Percentiles rank a stretch among this genome's conserved stretches.
phyloP scores from a whole-genome alignment of 306 rosid species.

The Quercus variabilis region DNA sequence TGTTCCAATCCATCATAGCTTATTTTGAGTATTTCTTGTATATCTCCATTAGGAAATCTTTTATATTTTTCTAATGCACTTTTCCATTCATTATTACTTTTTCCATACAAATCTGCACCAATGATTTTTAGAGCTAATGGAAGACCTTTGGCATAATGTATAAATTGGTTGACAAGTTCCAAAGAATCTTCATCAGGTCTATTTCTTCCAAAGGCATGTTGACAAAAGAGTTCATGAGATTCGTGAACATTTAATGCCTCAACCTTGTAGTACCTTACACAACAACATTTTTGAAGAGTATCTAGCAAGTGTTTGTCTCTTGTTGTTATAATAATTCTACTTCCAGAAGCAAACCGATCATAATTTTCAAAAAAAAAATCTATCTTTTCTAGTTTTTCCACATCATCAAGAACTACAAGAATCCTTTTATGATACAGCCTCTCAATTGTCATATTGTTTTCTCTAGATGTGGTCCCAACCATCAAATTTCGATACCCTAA shows the following conservation, averaged over 20 bases:
- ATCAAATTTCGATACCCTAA: no score
- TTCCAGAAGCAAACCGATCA: background rate
- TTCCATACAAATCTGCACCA: slow-evolving; percentile 11
- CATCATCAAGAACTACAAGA: background rate
- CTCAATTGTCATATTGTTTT: background rate
- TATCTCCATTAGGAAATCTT: background rate
- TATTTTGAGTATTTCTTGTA: slow-evolving; percentile 9
- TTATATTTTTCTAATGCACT: slow-evolving; percentile 7
- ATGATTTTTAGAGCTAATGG: slow-evolving; percentile 29
- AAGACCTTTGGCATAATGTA: slow-evolving; percentile 31
- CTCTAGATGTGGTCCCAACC: background rate
- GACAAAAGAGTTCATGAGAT: slow-evolving; percentile 20
- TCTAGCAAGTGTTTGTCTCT: no score
- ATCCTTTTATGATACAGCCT: background rate
- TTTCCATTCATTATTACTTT: slow-evolving; percentile 18
- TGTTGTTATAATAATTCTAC: background rate
- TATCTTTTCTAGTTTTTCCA: background rate
- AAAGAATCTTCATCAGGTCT: slow-evolving; percentile 6
- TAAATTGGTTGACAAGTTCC: slow-evolving; percentile 12
- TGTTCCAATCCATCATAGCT: slow-evolving; percentile 29
- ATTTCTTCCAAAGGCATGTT: slow-evolving; percentile 16
- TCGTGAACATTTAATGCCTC: no score
- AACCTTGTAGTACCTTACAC: no score
- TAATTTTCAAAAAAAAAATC: background rate
- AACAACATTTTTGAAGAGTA: no score